These are phyloP conservation scores for Rhizopogon rudus DNA, from an alignment of 768 basidiomycete species.

Conservation along the genomic window DNA sequence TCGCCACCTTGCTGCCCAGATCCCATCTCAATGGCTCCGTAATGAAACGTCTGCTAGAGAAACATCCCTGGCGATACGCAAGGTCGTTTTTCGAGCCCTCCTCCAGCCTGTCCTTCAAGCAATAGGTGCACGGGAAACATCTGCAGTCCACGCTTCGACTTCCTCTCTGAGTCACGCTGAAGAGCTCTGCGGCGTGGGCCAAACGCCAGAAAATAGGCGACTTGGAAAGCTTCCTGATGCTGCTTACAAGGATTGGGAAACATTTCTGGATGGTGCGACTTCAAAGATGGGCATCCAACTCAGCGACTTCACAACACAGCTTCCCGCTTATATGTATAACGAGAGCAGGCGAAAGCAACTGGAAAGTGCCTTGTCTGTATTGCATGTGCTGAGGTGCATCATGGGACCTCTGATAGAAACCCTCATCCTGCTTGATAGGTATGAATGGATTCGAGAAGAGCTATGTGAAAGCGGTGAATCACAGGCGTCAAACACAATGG, in stretches of 20 bases:
- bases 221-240: conserved; percentile 49
- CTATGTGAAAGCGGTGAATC: conserved; percentile 20
- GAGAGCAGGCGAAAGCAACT: conserved; percentile 20
- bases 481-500: conserved; percentile 19
- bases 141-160: background rate
- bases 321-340: conserved; percentile 18
- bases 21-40: conserved; percentile 57
- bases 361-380: conserved; percentile 45
- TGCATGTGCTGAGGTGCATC: conserved; percentile 65
- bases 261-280: conserved; percentile 37
- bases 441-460: conserved; percentile 48
- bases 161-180: background rate
- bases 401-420: conserved; percentile 67
- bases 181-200: conserved; percentile 26
- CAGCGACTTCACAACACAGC: conserved; percentile 3
- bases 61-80: conserved; percentile 52
- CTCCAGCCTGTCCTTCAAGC: conserved; percentile 32
- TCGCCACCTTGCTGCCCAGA: conserved; percentile 68
- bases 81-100: conserved; percentile 70
- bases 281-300: conserved; percentile 21
- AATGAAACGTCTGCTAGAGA: conserved; percentile 25
- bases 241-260: conserved; percentile 45
- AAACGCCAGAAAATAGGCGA: conserved; percentile 37
- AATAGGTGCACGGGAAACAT: background rate
- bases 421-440: conserved; percentile 57